Evolutionary conservation across 768 basidiomycete species (phyloP), one percentile per base, ranked within the genome.

Genomic region (Russula ochroleuca): DNA sequence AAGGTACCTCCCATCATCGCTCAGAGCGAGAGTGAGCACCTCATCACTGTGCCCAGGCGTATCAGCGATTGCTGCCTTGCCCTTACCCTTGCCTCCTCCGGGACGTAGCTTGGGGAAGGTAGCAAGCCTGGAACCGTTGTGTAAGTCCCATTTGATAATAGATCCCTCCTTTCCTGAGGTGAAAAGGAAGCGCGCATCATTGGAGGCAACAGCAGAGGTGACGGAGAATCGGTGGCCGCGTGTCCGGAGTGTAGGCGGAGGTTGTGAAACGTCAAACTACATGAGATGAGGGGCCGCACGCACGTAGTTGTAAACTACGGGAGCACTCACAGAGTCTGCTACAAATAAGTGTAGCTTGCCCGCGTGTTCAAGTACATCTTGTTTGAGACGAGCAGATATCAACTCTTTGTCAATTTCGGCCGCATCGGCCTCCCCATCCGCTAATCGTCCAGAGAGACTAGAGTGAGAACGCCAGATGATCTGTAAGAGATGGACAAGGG

Each of bases 351-450:
- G 90, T 9, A 94, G 78, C 74, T 90, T 94, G 54, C 94, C 94
- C 5, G 92, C 86, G 70, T 95, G 86, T 67, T 94, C 88, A 52
- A 94, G 74, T 6, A 96, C 94, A 76, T 98, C 96, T 73, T 94
- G 86, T 73, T 94, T 92, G 66, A 99, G 79, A 60, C 97, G 80
- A 21, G 94, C 82, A 49, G 90, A 90, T 65, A 99, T 91, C 66
- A 98, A 79, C 68, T 98, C 96, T 69, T 85, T 84, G 79, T 99
- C 97, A 31, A 98, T 86, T 69, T 98, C 95, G 1, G 92, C 94
- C 5, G 97, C 97, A 72, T 99, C 96, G 67, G 86, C 94, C 66
- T 94, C 94, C 38, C 90, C 92, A 28, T 94, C 94, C 63, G 86
- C 92, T 84, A 65, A 25, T 55, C 31, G 56, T 21, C 13, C 57